Evolutionary conservation across 768 basidiomycete species (phyloP).

Genomic region (Hygrophorus pudorinus): DNA sequence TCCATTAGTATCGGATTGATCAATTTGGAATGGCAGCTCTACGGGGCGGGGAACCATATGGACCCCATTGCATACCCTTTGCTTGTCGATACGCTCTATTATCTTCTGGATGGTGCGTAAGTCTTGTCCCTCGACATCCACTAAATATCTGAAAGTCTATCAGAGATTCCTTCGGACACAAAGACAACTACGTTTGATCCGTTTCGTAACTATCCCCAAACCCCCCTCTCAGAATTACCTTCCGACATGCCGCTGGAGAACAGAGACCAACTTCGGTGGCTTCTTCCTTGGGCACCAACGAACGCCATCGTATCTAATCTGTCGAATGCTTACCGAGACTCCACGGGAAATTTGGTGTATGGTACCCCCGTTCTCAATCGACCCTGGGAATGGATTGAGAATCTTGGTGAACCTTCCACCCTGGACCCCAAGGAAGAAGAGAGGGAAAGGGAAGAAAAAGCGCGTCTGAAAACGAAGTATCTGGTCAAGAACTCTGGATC

Average conservation of each 20-base stretch:
- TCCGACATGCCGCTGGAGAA: slow-evolving; percentile 47
- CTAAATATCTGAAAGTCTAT: background rate
- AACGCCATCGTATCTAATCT: slow-evolving; percentile 46
- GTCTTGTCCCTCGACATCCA: background rate
- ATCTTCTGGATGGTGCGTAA: slow-evolving; percentile 58
- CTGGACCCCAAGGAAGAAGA: slow-evolving; percentile 35
- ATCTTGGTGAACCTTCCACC: slow-evolving; percentile 48
- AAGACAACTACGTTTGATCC: slow-evolving; percentile 49
- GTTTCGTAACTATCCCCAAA: slow-evolving; percentile 53
- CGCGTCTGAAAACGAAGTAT: slow-evolving; percentile 23
- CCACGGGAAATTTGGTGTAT: slow-evolving; percentile 37
- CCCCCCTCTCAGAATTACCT: slow-evolving; percentile 41
- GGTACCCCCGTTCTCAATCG: slow-evolving; percentile 54
- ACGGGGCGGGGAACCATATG: slow-evolving; percentile 41
- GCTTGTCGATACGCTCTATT: slow-evolving; percentile 65
- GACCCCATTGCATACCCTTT: slow-evolving; percentile 54
- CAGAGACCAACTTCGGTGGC: slow-evolving; percentile 42
- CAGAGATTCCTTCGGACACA: slow-evolving; percentile 54
- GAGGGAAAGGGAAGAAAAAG: slow-evolving; percentile 29
- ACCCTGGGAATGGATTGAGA: slow-evolving; percentile 85
- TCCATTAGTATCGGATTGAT: background rate
- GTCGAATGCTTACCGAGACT: slow-evolving; percentile 46
- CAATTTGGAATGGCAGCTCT: slow-evolving; percentile 29
- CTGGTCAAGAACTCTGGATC: slow-evolving; percentile 58
- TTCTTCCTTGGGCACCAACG: slow-evolving; percentile 48